Percentiles rank a stretch among this genome's conserved stretches.
phyloP scores from a whole-genome alignment of 176 grass and related monocot genomes.

The Phoenix dactylifera region DNA sequence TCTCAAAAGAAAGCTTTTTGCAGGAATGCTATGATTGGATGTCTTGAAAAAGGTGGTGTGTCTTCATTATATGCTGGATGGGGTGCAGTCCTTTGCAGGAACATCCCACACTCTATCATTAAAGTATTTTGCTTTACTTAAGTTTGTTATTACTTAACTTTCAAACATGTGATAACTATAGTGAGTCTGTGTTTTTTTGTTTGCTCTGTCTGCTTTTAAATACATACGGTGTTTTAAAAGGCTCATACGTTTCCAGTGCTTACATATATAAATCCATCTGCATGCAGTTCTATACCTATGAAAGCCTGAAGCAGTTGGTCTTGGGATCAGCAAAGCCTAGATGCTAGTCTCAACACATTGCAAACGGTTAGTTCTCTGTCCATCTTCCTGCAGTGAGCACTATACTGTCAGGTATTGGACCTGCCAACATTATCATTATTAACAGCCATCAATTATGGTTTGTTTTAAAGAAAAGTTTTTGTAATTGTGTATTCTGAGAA shows the following conservation, averaged over 20 bases:
- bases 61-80: constrained; percentile 83
- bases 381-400: constrained; percentile 8
- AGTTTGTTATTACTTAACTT: constrained; percentile 2
- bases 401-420: constrained; percentile 16
- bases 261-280: no score
- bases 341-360: constrained; percentile 40
- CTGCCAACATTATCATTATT: not conserved
- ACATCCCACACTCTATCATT: constrained; percentile 88
- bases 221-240: constrained; percentile 11
- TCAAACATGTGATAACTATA: not conserved
- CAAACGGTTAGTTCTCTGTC: constrained; percentile 60
- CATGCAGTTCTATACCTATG: constrained; percentile 86
- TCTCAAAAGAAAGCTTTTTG: constrained; percentile 1
- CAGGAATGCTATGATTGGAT: constrained; percentile 84
- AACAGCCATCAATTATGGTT: no score
- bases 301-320: constrained; percentile 61
- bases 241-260: no score
- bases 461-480: no score
- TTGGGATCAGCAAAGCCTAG: constrained; percentile 36
- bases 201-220: not conserved
- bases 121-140: constrained; percentile 36
- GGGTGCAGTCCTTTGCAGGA: constrained; percentile 89
- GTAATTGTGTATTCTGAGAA: no score
- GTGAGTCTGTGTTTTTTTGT: not conserved
- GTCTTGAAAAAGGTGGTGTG: constrained; percentile 65